These are phyloP conservation scores for Aspergillus incahuasiensis DNA, from an alignment of 495 filamentous ascomycete genomes.

Conservation along the genomic window DNA sequence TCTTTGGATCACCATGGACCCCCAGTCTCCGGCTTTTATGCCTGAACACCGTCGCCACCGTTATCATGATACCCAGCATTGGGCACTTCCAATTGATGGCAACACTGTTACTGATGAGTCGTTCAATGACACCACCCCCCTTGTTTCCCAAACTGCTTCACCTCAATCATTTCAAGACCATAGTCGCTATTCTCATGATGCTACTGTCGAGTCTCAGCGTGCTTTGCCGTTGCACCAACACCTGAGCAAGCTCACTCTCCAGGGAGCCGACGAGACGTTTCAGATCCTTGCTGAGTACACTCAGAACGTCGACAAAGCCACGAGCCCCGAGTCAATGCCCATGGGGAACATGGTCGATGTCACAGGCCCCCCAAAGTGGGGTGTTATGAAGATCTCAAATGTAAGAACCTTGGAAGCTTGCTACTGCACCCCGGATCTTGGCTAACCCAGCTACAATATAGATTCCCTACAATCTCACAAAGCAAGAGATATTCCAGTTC, in stretches of 20 bases:
- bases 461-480: conserved; percentile 67
- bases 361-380: conserved; percentile 22
- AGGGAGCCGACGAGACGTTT: background rate
- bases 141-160: background rate
- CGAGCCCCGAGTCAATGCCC: conserved; percentile 21
- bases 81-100: background rate
- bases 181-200: background rate
- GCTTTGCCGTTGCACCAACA: background rate
- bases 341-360: conserved; percentile 20
- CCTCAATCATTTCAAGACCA: background rate
- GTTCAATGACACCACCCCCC: background rate
- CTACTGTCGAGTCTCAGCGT: background rate
- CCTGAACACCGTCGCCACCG: background rate
- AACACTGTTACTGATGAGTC: background rate
- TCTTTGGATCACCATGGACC: conserved; percentile 1
- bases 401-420: conserved; percentile 31
- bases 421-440: background rate
- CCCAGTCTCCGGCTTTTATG: conserved; percentile 6
- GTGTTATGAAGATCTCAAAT: conserved; percentile 46
- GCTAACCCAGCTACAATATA: conserved; percentile 23
- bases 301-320: conserved; percentile 4
- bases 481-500: conserved; percentile 63
- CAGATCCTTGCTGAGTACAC: background rate
- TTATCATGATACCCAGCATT: conserved; percentile 3
- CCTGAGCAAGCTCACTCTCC: conserved; percentile 3